Base-by-base conservation (phyloP, 1,139 yeast genomes). In the Zygotorulaspora mrakii region DNA sequence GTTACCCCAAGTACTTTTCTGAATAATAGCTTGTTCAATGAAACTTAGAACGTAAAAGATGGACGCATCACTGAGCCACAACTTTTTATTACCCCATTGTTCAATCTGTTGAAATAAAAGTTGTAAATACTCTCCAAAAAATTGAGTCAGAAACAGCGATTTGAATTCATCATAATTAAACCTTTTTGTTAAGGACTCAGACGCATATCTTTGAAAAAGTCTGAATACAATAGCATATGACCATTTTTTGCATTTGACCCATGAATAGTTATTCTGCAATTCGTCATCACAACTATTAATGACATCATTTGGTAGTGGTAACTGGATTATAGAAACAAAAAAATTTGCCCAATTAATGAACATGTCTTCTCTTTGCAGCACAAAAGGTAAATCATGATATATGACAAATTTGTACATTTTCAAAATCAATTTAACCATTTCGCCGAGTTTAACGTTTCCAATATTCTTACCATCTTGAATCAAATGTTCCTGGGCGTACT, bases 241-340 rank as follows among this genome's bases (percentile, higher is more conserved):
- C 96, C 98, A 89, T 62, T 91, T 91, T 63, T 87, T 85, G 48
- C 91, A 76, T 62, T 87, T 89, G 24, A 73, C 76, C 83, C 85
- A 79, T 4, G 82, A 72, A 47, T 70, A 67, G 12, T 53, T 46
- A 33, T 65, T 69, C 47, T 81, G 68, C 17, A 71, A 76, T 16
- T 70, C 75, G 26, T 64, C 67, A 26, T 76, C 79, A 7, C 70
- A 52, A 3, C 65, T 61, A 43, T 71, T 52, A 1, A 77, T 71
- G 42, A 72, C 48, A 10, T 65, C 61, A 5, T 58, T 56, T 2
- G 94, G 87, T 5, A 83, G 66, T 1, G 69, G 69, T 67, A 77
- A 73, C 49, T 77, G 79, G 36, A 86, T 75, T 4, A 86, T 74
- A 13, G 74, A 69, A 30, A 87, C 80, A 54, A 88, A 91, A 49